phyloP scores from a whole-genome alignment of 2,329 filamentous ascomycete species.

The Xylaria sp. region DNA sequence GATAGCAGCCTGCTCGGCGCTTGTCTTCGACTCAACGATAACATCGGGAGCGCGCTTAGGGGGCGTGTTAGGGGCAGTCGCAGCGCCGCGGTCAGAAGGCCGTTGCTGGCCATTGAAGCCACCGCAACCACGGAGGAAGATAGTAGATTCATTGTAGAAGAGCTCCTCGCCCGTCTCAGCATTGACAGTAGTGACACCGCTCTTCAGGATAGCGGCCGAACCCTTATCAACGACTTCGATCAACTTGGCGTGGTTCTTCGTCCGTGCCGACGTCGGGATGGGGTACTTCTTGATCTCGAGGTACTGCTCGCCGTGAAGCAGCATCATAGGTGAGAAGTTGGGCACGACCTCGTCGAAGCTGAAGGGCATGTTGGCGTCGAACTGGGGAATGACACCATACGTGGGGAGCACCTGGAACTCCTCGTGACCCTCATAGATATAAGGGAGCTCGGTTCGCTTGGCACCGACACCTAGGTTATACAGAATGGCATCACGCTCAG shows the following conservation, averaged over 20 bases:
- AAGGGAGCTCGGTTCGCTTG: conserved; percentile 79
- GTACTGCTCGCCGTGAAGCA: conserved; percentile 97
- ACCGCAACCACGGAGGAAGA: conserved; percentile 86
- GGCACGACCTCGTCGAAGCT: conserved; percentile 77
- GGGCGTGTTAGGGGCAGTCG: conserved; percentile 72
- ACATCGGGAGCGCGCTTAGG: conserved; percentile 73
- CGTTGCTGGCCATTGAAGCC: conserved; percentile 84
- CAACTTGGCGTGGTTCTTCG: conserved; percentile 71
- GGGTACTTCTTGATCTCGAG: conserved; percentile 91
- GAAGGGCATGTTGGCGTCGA: conserved; percentile 77
- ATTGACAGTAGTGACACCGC: conserved; percentile 75
- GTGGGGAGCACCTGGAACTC: conserved; percentile 92
- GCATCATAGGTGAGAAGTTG: conserved; percentile 98
- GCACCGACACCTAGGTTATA: conserved; percentile 95
- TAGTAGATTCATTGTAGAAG: conserved; percentile 95
- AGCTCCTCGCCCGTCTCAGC: conserved; percentile 80
- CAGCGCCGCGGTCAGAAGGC: conserved; percentile 68
- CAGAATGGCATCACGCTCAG: conserved; percentile 82
- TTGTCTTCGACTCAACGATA: conserved; percentile 79
- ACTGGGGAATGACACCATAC: conserved; percentile 94
- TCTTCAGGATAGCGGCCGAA: conserved; percentile 75
- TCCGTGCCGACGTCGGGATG: conserved; percentile 75
- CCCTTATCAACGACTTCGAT: conserved; percentile 97
- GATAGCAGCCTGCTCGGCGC: conserved; percentile 83
- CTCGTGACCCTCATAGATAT: conserved; percentile 86